Evolutionary conservation across 805 yeast species (phyloP).

Genomic region (Ogataea methanolica): DNA sequence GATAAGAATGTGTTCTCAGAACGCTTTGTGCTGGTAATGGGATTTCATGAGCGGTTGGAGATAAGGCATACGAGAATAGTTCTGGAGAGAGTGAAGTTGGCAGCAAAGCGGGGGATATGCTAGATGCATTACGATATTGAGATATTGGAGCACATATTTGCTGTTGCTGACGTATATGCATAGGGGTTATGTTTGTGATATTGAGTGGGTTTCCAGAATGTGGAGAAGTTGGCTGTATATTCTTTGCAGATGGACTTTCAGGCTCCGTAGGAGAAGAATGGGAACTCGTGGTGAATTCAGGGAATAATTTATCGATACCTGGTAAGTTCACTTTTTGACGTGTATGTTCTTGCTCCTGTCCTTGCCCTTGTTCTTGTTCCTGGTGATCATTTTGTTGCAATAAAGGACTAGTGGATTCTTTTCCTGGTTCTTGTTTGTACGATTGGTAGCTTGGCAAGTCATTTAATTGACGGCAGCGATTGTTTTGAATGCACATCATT

Average conservation of each 20-base stretch:
- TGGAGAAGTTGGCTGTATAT: background rate
- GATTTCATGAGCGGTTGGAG: background rate
- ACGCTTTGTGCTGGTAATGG: background rate
- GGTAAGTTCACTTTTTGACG: slow-evolving; percentile 16
- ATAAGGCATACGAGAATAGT: background rate
- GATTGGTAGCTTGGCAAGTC: slow-evolving; percentile 10
- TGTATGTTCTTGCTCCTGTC: background rate
- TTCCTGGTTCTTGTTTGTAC: background rate
- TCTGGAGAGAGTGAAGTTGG: background rate
- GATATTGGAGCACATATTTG: background rate
- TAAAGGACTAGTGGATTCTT: slow-evolving; percentile 1
- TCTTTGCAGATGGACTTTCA: background rate
- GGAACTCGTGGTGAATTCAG: slow-evolving; percentile 2
- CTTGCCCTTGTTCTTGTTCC: background rate
- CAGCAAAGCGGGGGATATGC: background rate
- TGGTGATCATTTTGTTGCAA: background rate
- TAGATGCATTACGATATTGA: background rate
- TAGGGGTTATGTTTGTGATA: background rate
- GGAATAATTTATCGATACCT: slow-evolving; percentile 20
- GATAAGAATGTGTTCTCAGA: background rate
- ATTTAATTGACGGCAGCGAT: slow-evolving; percentile 3
- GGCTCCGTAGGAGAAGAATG: background rate
- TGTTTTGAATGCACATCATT: slow-evolving; percentile 11
- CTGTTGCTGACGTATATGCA: background rate
- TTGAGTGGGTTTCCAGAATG: background rate